phyloP scores from a whole-genome alignment of 176 grass and related monocot genomes.

The Pontederia paniculata region DNA sequence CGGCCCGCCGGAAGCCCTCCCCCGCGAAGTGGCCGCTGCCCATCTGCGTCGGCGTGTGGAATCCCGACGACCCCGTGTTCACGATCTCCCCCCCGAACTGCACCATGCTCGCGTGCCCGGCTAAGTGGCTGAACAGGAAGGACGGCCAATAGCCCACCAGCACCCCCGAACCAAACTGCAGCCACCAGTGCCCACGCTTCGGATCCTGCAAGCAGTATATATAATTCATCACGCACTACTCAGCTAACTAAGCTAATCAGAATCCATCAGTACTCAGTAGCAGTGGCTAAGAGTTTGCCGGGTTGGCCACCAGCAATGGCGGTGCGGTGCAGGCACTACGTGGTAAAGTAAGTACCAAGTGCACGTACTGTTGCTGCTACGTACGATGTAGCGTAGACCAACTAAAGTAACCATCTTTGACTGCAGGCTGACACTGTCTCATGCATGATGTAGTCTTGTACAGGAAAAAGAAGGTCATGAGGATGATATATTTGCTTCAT shows the following conservation, averaged over 20 bases:
- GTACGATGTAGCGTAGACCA: too few relatives aligned
- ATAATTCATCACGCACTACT: neutral
- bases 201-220: conserved; percentile 14
- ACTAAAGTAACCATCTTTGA: too few relatives aligned
- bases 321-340: too few relatives aligned
- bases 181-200: conserved; percentile 9
- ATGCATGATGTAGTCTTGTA: too few relatives aligned
- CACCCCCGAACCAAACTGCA: neutral
- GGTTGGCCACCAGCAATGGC: neutral
- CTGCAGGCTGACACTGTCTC: too few relatives aligned
- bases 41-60: conserved; percentile 11
- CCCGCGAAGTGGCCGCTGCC: conserved; percentile 5
- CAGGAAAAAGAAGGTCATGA: too few relatives aligned
- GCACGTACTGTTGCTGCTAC: too few relatives aligned
- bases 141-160: conserved; percentile 15
- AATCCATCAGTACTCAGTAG: neutral
- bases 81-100: conserved; percentile 6
- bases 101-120: neutral
- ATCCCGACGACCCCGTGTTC: neutral
- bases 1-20: neutral
- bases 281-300: neutral
- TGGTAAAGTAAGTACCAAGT: too few relatives aligned
- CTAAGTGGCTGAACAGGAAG: neutral
- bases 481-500: too few relatives aligned
- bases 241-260: neutral